Evolutionary conservation across 768 basidiomycete genomes (phyloP), one percentile per base, ranked within the genome.

Genomic region (Mycena capillaripes): DNA sequence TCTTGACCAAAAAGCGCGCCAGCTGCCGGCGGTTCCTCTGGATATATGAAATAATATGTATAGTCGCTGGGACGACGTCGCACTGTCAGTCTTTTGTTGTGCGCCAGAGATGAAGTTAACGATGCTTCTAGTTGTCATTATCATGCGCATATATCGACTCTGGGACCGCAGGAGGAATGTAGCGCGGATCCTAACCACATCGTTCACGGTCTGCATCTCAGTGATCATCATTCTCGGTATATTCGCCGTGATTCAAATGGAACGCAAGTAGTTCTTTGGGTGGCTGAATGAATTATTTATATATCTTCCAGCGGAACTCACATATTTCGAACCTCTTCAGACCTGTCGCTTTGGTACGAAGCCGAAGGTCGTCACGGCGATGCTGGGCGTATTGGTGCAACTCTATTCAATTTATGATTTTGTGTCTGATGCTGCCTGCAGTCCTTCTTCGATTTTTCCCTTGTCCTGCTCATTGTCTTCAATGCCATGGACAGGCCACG

Each of bases 401-500:
- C 12, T 29, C 14, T 29, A 29, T 52, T 27, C n/a, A 27, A n/a
- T 8, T n/a, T 2, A 40, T 38, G 17, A 3, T 11, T 38, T n/a
- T 40, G n/a, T 14, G 12, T 29, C 27, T 52, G 9, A 12, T 7
- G 16, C 40, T 62, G 25, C 14, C 2, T 16, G 27, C 58, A 69
- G 67, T 52, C 44, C 29, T 38, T 40, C 23, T 69, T 69, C 25
- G 67, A 69, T 46, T 50, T 61, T 23, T n/a, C 19, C 19, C 48
- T 69, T 16, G 34, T 61, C 12, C 1, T 32, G 17, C 36, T 69
- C n/a, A n/a, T 69, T 16, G 30, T 69, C 12, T 57, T 64, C 53
- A 70, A 70, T 16, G 61, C 69, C 19, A 63, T 70, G 32, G 69
- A 63, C 19, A 38, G 69, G 10, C 69, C 69, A 2, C 61, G 69